Evolutionary conservation across 805 yeast species (phyloP), one percentile per base, ranked within the genome.

Genomic region (Priceomyces melissophilus): DNA sequence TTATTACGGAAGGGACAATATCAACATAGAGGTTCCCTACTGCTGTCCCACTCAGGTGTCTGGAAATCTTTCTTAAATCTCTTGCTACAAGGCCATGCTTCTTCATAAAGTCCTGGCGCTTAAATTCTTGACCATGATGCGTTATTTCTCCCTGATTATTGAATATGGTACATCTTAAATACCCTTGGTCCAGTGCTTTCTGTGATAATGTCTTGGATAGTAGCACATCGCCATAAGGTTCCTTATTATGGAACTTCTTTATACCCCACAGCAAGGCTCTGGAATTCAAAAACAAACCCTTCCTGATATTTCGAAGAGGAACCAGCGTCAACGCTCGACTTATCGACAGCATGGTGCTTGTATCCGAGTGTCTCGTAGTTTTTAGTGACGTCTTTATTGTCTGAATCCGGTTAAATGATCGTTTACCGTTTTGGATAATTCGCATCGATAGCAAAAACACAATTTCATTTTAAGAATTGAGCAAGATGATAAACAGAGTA

Each of bases 1-100:
- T 69, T 38, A 78, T 58, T 2, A 78, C 63, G 30, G 79, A 71
- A 0, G 83, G 83, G n/a, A 78, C 82, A 25, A 78, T 75, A 47
- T 78, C 82, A 34, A 60, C 55, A 40, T 60, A 57, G 32, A 57
- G 50, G 26, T 58, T 56, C 12, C 46, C 32, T 5, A 23, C 15
- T 12, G 20, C 28, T n/a, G 34, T 20, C 12, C 29, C 42, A 10
- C 46, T 40, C 14, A 53, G 54, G 42, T 55, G 57, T 25, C 67
- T 49, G 26, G 75, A 74, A 27, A 78, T 42, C 72, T 75, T 63
- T 56, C 84, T 72, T 17, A 82, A 73, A 27, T 86, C 82, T 42
- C 86, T 77, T 37, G 81, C 75, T 0, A 73, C 67, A 25, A 78
- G 53, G 43, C 72, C 70, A 53, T 76, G 73, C 11, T 60, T 57